Evolutionary conservation across 345 rosid species (phyloP).

Genomic region (Brassica carinata): DNA sequence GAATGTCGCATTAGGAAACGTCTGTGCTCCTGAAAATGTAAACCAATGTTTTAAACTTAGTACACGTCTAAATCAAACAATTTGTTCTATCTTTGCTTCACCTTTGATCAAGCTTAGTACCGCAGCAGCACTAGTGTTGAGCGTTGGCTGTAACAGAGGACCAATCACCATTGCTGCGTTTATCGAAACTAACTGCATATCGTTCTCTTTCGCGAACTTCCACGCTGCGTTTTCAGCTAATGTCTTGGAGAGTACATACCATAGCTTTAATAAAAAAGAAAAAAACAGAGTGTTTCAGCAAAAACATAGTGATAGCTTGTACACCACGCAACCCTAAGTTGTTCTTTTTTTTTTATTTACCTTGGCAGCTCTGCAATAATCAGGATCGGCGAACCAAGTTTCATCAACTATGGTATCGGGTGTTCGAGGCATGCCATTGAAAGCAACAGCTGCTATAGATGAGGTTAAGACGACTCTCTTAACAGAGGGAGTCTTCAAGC

Average conservation of each 20-base stretch:
- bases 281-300: background rate
- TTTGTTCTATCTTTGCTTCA: constrained; percentile 8
- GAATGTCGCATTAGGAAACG: constrained; percentile 67
- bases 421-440: constrained; percentile 65
- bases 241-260: constrained; percentile 89
- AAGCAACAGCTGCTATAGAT: constrained; percentile 77
- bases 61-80: background rate
- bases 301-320: constrained; percentile 24
- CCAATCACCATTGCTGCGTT: constrained; percentile 96
- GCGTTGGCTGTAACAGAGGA: constrained; percentile 90
- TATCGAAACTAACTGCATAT: constrained; percentile 67
- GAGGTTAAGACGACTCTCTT: constrained; percentile 84
- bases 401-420: constrained; percentile 76
- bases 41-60: background rate
- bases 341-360: constrained; percentile 30
- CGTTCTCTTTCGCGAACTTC: constrained; percentile 78
- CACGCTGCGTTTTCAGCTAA: constrained; percentile 91
- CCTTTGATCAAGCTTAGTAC: constrained; percentile 77
- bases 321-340: constrained; percentile 2
- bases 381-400: constrained; percentile 37
- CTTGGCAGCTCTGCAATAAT: constrained; percentile 49
- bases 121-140: constrained; percentile 87
- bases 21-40: constrained; percentile 59
- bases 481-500: constrained; percentile 66
- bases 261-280: constrained; percentile 48